Percentiles rank a stretch among this genome's conserved stretches.
These are phyloP conservation scores for Hirsutella thompsonii DNA, from an alignment of 2,329 filamentous ascomycete genomes.

Conservation along the genomic window DNA sequence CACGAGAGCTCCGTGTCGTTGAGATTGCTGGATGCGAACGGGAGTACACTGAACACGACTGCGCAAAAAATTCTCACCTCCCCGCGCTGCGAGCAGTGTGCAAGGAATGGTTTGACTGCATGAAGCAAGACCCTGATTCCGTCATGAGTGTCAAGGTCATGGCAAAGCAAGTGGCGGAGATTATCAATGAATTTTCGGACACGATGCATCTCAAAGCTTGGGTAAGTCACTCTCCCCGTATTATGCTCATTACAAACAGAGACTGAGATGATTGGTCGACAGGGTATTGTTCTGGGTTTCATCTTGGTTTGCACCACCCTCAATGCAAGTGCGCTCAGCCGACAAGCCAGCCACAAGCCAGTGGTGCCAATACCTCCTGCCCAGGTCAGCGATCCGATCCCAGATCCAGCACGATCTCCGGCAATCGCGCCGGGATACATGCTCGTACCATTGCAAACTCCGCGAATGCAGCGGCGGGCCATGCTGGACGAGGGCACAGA, in stretches of 20 bases:
- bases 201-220: conserved; percentile 73
- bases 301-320: conserved; percentile 34
- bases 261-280: not conserved
- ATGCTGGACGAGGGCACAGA: conserved; percentile 33
- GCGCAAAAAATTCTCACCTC: conserved; percentile 42
- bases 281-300: conserved; percentile 39
- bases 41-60: conserved; percentile 66
- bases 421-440: conserved; percentile 30
- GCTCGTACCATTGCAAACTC: conserved; percentile 37
- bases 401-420: conserved; percentile 12
- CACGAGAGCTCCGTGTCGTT: conserved; percentile 53
- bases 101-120: conserved; percentile 73
- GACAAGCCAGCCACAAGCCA: conserved; percentile 5
- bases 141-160: conserved; percentile 71
- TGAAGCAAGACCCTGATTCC: conserved; percentile 67
- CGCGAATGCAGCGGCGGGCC: conserved; percentile 28
- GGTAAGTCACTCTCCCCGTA: conserved; percentile 28
- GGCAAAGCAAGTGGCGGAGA: conserved; percentile 78
- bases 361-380: conserved; percentile 1
- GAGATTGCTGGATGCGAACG: conserved; percentile 63
- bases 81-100: conserved; percentile 66
- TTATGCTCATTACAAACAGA: not conserved
- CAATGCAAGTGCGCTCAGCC: conserved; percentile 34
- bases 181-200: conserved; percentile 88
- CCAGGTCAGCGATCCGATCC: conserved; percentile 6